A percentile compares a stretch with the other conserved stretches of the same genome.
phyloP scores from a whole-genome alignment of 495 filamentous ascomycete species.

The Penicillium cosmopolitanum region DNA sequence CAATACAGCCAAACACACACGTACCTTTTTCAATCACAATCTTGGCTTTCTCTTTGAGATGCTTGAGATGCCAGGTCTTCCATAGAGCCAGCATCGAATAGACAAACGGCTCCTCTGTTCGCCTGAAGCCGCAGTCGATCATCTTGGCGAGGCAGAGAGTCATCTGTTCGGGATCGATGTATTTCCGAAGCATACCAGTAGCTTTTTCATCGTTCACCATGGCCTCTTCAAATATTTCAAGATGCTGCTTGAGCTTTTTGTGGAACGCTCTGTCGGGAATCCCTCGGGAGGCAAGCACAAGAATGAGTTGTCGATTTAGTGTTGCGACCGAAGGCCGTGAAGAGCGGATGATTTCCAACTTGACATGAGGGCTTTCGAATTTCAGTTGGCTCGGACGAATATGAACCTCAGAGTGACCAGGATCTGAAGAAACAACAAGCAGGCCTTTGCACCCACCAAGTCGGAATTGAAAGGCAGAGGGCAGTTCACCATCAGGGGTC shows the following conservation, averaged over 20 bases:
- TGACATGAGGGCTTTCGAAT: constrained; percentile 70
- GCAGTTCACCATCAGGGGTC: constrained; percentile 49
- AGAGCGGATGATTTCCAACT: constrained; percentile 81
- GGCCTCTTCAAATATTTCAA: constrained; percentile 66
- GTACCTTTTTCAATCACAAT: constrained; percentile 82
- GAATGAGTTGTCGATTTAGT: constrained; percentile 88
- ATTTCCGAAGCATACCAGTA: constrained; percentile 64
- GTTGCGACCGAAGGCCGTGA: constrained; percentile 74
- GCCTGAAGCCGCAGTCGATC: constrained; percentile 80
- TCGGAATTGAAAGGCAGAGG: constrained; percentile 89
- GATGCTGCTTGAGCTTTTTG: constrained; percentile 63
- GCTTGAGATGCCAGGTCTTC: constrained; percentile 80
- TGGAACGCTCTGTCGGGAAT: constrained; percentile 70
- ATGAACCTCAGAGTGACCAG: constrained; percentile 62
- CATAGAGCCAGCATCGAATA: constrained; percentile 74
- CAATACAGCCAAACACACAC: constrained; percentile 85
- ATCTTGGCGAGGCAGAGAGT: constrained; percentile 74
- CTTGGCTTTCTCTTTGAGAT: constrained; percentile 89
- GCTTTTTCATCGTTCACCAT: constrained; percentile 68
- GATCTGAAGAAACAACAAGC: constrained; percentile 69
- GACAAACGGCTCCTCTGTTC: constrained; percentile 76
- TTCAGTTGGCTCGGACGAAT: constrained; percentile 87
- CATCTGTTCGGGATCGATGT: constrained; percentile 84
- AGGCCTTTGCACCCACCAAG: constrained; percentile 92
- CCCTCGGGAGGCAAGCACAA: constrained; percentile 77